phyloP scores from a whole-genome alignment of 2,329 filamentous ascomycete species.

The Davidsoniella australis region DNA sequence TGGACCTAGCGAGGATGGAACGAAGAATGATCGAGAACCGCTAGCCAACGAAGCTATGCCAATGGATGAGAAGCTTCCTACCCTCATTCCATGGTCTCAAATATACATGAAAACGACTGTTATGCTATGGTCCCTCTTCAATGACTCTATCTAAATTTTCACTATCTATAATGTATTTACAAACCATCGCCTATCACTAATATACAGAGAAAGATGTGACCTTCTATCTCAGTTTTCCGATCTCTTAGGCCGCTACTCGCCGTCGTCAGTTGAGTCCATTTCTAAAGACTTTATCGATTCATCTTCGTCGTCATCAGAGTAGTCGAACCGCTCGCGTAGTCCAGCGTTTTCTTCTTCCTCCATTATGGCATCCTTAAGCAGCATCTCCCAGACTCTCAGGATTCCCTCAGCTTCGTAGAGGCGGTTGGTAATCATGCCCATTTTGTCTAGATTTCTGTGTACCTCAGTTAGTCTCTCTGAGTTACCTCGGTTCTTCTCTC shows the following conservation, averaged over 20 bases:
- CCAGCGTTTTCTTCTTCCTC: constrained; percentile 2
- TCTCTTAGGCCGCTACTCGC: background rate
- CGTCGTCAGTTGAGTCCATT: background rate
- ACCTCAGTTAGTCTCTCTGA: background rate
- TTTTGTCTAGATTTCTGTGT: background rate
- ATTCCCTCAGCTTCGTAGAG: background rate
- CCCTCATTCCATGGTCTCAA: too few relatives aligned
- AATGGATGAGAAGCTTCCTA: too few relatives aligned
- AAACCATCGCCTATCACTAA: too few relatives aligned
- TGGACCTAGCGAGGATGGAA: too few relatives aligned
- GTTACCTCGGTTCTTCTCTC: background rate
- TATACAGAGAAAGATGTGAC: too few relatives aligned
- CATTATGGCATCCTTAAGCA: background rate
- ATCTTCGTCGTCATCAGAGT: background rate
- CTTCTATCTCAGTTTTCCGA: background rate
- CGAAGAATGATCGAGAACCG: too few relatives aligned
- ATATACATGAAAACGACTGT: too few relatives aligned
- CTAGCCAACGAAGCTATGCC: too few relatives aligned
- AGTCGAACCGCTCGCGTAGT: background rate
- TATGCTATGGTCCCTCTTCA: too few relatives aligned
- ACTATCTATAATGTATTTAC: too few relatives aligned
- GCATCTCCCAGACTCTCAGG: background rate
- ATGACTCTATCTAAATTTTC: too few relatives aligned
- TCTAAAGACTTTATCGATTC: background rate
- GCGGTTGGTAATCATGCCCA: background rate